Base-by-base conservation (phyloP, 2,329 filamentous ascomycete genomes). In the Phialemonium atrogriseum region DNA sequence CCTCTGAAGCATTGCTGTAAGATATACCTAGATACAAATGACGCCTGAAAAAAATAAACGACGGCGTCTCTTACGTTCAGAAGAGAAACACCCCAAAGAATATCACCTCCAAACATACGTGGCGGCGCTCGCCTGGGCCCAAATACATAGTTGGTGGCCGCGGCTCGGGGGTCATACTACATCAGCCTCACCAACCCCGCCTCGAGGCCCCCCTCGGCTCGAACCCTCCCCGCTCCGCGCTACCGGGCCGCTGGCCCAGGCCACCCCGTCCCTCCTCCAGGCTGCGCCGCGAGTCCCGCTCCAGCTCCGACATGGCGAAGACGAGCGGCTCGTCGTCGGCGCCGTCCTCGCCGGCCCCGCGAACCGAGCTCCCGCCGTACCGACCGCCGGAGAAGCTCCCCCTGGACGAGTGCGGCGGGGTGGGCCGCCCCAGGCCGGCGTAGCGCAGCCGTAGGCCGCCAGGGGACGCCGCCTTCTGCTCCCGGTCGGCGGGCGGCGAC, bases 241-340 rank as follows among this genome's bases (percentile, higher is more conserved):
- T 17, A 14, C 32, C 24, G 3, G 12, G 10, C 26, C 13, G 21
- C 18, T 23, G 14, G 10, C 33, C 27, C 19, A 16, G 12, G 17
- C 56, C 53, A 4, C 59, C 54, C 25, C 60, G 52, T 2, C 54
- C 57, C 39, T 78, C 74, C 42, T 80, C 75, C 7, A 78, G 51
- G 42, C 72, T 79, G 39, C 70, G 64, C 39, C 74, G 61, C 26
- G 68, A 67, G 34, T 68, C 66, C 12, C 70, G 62, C 42, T 77
- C 76, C 49, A 84, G 71, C 52, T 85, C 80, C 21, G 77, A 82
- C 65, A 85, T 75, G 40, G 80, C 77, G 52, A 85, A 85, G 8
- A 85, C 64, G 8, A 85, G 54, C 1, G 77, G 77, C 46, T 85
- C 80, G 33, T 83, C 80, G 37, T 81, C 77, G 15, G 63, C 55